Base-by-base conservation (phyloP, 2,329 filamentous ascomycete species). In the Xylariaceae sp. region DNA sequence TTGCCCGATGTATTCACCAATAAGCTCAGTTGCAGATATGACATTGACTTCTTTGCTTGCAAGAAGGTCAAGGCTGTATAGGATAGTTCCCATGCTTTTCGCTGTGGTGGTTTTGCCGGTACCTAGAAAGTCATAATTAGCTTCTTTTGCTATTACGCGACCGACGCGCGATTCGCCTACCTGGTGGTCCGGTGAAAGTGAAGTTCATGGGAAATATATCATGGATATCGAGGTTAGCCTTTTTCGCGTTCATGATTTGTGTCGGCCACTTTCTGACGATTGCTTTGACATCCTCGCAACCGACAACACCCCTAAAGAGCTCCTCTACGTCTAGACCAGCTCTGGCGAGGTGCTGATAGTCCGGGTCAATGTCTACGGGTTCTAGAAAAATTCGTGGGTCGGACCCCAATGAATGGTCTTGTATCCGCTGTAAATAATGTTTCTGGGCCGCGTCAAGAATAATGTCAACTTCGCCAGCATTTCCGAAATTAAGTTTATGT, bases 391-490 rank as follows among this genome's bases (percentile, higher is more conserved):
- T 33, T 24, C 24, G 65, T 9, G 60, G 52, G 6, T 7, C 26
- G 60, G 71, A 29, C 64, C 58, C 54, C 66, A 69, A 26, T 60
- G 66, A 6, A 51, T 62, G 16, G 68, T 19, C 56, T 41, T 36
- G 66, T 43, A 64, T 53, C 26, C 82, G 74, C 55, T 75, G 71
- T 55, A 84, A 80, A 59, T 82, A 78, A 2, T 70, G 63, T 6
- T 71, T 67, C 60, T 89, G 89, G 0, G 87, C 82, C 1, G 70
- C 69, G 46, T 83, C 78, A 1, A 90, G 75, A 0, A 91, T 67
- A 16, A 82, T 89, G 43, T 94, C 88, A n/a, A 94, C 82, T 61
- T 91, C 89, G 0, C 88, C 85, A 0, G 84, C 88, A 64, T 94
- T 92, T 1, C 90, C 85, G 67, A 90, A 90, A 60, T 88, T 82